Base-by-base conservation (phyloP, 2,329 filamentous ascomycete genomes). In the Colletotrichum sp. region DNA sequence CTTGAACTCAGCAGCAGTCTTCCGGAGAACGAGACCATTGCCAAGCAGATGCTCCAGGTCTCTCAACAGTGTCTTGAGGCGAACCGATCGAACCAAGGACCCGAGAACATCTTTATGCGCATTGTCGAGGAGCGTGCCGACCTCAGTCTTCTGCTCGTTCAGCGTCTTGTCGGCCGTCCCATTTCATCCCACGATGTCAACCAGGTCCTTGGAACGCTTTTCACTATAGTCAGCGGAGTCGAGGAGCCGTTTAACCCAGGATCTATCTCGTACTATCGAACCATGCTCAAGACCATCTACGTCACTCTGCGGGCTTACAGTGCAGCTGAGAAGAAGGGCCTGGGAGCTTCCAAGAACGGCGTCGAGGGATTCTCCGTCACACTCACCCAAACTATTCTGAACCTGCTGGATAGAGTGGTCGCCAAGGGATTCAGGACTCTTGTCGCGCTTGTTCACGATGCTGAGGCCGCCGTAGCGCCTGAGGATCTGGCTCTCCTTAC, bases 401-500 rank as follows among this genome's bases (percentile, higher is more conserved):
- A 96, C 78, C 92, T 98, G 58, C 86, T 98, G 12, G 93, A 95
- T 77, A 89, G 91, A 33, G 90, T 97, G 13, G 93, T 98, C 33
- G 94, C 93, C 0, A 92, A 91, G 77, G 96, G 95, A 3, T 96
- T 99, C 86, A 92, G 93, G 54, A 91, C 93, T 27, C 87, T 98
- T 27, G 95, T 95, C 38, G 91, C 92, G 16, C 91, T 95, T 67
- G 90, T 98, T 16, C 97, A 99, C 80, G 93, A 97, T 38, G 88
- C 93, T 34, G 89, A 93, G 5, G 82, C 86, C 1, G 87, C 90
- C 21, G 90, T 92, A 66, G 88, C 89, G 2, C 94, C 95, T 0
- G 93, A 94, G 70, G 97, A 99, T 80, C 91, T 99, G 76, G 93
- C 93, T 5, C 91, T 98, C 55, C 85, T 99, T 58, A 98, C 95